Percentiles rank a stretch among this genome's conserved stretches.
phyloP scores from a whole-genome alignment of 768 basidiomycete species.

The Wakefieldia striispora region DNA sequence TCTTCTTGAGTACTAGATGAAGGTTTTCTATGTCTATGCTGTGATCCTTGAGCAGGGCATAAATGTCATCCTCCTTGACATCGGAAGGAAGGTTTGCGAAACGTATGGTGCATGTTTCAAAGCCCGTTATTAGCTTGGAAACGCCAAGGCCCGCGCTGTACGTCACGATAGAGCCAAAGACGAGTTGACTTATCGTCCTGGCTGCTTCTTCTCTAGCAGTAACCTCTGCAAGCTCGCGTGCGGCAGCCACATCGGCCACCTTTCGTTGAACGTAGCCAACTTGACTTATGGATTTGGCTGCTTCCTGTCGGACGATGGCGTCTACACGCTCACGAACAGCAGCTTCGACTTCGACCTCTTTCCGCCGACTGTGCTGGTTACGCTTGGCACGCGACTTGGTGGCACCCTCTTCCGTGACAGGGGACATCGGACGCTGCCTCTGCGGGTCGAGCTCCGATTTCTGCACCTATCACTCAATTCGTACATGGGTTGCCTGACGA shows the following conservation, averaged over 20 bases:
- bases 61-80: slow-evolving; percentile 36
- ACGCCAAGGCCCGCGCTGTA: slow-evolving; percentile 45
- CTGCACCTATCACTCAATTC: background rate
- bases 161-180: slow-evolving; percentile 43
- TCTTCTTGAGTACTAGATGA: slow-evolving; percentile 14
- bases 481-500: background rate
- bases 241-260: background rate
- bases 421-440: background rate
- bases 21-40: slow-evolving; percentile 27
- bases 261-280: slow-evolving; percentile 34
- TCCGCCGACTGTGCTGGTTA: slow-evolving; percentile 3
- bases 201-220: slow-evolving; percentile 35
- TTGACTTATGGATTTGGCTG: slow-evolving; percentile 39
- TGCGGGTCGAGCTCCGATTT: slow-evolving; percentile 3
- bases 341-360: slow-evolving; percentile 13
- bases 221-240: background rate
- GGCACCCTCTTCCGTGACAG: background rate
- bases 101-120: slow-evolving; percentile 45
- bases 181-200: slow-evolving; percentile 37
- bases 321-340: slow-evolving; percentile 11
- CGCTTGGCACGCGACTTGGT: background rate
- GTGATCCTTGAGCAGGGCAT: slow-evolving; percentile 41
- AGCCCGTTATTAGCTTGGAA: slow-evolving; percentile 41
- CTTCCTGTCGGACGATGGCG: slow-evolving; percentile 34
- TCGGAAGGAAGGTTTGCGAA: slow-evolving; percentile 44